A percentile compares a stretch with the other conserved stretches of the same genome.
Conservation (phyloP, 345 rosid genomes). For the Orychophragmus violaceus region DNA sequence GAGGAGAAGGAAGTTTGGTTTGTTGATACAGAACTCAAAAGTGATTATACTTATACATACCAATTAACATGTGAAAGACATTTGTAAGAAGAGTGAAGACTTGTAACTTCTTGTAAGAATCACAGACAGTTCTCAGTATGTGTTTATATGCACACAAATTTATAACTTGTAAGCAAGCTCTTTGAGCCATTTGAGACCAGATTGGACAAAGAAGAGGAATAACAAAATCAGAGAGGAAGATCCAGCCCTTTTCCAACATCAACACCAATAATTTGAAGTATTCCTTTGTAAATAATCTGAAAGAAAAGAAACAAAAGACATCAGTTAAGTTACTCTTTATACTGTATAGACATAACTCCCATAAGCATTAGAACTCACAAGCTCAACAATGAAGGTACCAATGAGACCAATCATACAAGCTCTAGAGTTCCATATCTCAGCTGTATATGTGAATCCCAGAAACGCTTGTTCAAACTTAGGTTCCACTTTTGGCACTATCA, state of each 20-base stretch:
- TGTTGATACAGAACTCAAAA: constrained; percentile 22
- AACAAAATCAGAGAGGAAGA: constrained; percentile 73
- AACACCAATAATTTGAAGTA: constrained; percentile 67
- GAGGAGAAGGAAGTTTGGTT: constrained; percentile 13
- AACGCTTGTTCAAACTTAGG: constrained; percentile 62
- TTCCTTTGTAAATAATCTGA: constrained; percentile 70
- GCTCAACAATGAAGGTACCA: constrained; percentile 60
- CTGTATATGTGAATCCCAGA: constrained; percentile 77
- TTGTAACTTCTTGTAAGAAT: no score
- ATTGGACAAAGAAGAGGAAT: no score
- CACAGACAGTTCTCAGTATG: background rate
- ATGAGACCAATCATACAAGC: constrained; percentile 89
- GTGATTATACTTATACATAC: constrained; percentile 27
- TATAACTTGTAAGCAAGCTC: background rate
- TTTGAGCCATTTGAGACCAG: no score
- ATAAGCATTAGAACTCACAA: constrained; percentile 35
- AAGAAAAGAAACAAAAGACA: no score
- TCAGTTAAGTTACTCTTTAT: background rate
- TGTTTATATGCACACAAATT: background rate
- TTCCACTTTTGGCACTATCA: constrained; percentile 64
- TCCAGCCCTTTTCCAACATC: constrained; percentile 84
- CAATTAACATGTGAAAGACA: constrained; percentile 3
- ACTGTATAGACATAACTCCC: background rate
- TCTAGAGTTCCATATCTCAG: constrained; percentile 88
- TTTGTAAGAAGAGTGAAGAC: constrained; percentile 20